Percentiles rank a stretch among this genome's conserved stretches.
phyloP scores from a whole-genome alignment of 164 flowering plant genomes.

The Aristolochia fimbriata region DNA sequence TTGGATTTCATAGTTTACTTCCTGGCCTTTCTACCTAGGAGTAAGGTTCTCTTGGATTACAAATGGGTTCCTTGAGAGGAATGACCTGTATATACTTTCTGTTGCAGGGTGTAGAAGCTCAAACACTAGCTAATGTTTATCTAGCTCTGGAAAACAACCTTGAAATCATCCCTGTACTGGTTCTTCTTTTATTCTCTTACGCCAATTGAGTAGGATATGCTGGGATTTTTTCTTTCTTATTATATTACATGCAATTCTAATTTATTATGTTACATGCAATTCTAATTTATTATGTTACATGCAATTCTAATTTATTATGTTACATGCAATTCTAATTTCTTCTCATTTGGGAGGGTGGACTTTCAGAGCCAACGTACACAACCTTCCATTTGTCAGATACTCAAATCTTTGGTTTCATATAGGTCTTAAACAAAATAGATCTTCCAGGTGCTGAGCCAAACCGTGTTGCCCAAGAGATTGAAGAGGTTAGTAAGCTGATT shows the following conservation, averaged over 20 bases:
- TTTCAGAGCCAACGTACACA: not conserved
- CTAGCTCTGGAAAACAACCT: slow-evolving; percentile 89
- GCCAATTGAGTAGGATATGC: not conserved
- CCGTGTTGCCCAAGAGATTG: slow-evolving; percentile 74
- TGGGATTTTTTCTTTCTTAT: too few species aligned
- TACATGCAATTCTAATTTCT: not conserved
- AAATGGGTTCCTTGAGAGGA: too few species aligned
- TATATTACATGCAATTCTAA: too few species aligned
- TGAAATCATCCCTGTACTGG: slow-evolving; percentile 83
- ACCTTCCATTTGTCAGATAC: not conserved
- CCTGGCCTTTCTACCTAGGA: too few species aligned
- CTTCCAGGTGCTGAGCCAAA: slow-evolving; percentile 96
- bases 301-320: too few species aligned
- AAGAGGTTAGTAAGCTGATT: slow-evolving; percentile 60
- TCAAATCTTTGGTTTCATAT: too few species aligned
- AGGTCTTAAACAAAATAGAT: slow-evolving; percentile 98
- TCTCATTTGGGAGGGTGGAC: not conserved
- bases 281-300: too few species aligned
- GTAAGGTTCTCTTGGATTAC: too few species aligned
- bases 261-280: too few species aligned
- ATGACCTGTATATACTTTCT: not conserved
- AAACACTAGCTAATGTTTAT: slow-evolving; percentile 90
- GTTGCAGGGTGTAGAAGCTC: slow-evolving; percentile 94
- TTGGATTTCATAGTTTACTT: not conserved
- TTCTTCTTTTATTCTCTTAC: not conserved